These are phyloP conservation scores for Suillus luteus DNA, from an alignment of 768 basidiomycete species.

Conservation along the genomic window DNA sequence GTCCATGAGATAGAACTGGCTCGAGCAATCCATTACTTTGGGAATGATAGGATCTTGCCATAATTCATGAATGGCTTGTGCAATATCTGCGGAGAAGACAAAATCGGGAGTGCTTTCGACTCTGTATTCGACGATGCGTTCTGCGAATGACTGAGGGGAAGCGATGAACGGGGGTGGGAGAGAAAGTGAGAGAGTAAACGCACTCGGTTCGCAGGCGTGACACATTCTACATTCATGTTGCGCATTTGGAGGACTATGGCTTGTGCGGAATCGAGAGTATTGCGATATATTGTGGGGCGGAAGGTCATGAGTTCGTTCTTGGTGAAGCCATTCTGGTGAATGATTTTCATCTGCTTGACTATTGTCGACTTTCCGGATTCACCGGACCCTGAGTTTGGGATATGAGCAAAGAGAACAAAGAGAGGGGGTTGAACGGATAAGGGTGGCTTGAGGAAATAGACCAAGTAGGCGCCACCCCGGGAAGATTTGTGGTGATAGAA, in stretches of 20 bases:
- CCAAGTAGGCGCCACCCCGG: not conserved
- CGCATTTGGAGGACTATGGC: constrained; percentile 84
- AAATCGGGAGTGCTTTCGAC: constrained; percentile 43
- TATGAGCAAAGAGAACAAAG: constrained; percentile 1
- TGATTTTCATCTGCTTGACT: constrained; percentile 99
- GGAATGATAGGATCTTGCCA: constrained; percentile 69
- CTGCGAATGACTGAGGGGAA: constrained; percentile 46
- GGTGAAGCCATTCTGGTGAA: constrained; percentile 90
- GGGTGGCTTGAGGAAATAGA: not conserved
- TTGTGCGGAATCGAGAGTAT: constrained; percentile 88
- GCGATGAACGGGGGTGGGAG: not conserved
- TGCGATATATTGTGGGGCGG: constrained; percentile 78
- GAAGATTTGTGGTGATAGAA: constrained; percentile 4
- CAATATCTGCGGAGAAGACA: constrained; percentile 62
- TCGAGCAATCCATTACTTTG: constrained; percentile 54
- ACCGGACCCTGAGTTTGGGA: constrained; percentile 70
- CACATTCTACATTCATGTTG: constrained; percentile 81
- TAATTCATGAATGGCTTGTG: constrained; percentile 65
- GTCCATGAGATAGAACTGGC: constrained; percentile 93
- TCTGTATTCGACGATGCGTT: constrained; percentile 63
- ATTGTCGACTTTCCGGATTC: constrained; percentile 96
- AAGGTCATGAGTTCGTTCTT: constrained; percentile 74
- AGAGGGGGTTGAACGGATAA: constrained; percentile 4
- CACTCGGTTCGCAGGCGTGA: constrained; percentile 63
- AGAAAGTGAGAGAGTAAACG: not conserved